Base-by-base conservation (phyloP, 192 early-diverging fungal genomes). In the Backusella tarrabulga region DNA sequence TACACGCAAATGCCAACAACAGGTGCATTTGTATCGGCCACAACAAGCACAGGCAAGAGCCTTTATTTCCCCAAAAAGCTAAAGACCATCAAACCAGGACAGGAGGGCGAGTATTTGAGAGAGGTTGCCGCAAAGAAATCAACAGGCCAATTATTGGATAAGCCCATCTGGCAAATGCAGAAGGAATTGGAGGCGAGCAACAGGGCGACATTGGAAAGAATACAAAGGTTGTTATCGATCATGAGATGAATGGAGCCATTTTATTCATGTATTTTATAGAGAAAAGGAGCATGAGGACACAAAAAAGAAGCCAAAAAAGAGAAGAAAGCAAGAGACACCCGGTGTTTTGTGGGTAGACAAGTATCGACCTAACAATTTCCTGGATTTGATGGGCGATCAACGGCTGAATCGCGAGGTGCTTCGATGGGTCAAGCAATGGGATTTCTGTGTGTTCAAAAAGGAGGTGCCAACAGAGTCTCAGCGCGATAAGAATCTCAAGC, bases 351-450 rank as follows among this genome's bases (percentile, higher is more conserved):
- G 96, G 96, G 94, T 95, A 19, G 95, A 99, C 80, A 97, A 96
- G 74, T 98, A 98, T 83, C 84, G 88, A 34, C 96, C 97, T 4
- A 86, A 82, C 34, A 79, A 82, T 44, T 99, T 94, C 78, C 80
- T 94, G 8, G 96, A 99, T 78, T 83, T 99, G 29, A 85, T 97
- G 71, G 95, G 97, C 32, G 95, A 98, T 79, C 95, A 97, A 88
- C 79, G 89, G 38, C 85, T 95, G 2, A 97, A 97, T 78, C 90
- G 96, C 6, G 93, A 93, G 34, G 94, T 97, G 8, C 80, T 99
- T 71, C 85, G 87, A 70, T 99, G 98, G 98, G 93, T 99, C 17
- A 97, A 97, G 79, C 88, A 93, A 66, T 99, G 98, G 98, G 97
- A 99, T 81, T 90, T 88, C 23, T 99, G 98, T 77, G 97, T 98